Evolutionary conservation across 2,329 filamentous ascomycete genomes (phyloP).

Genomic region (Allantophomopsis lycopodina): DNA sequence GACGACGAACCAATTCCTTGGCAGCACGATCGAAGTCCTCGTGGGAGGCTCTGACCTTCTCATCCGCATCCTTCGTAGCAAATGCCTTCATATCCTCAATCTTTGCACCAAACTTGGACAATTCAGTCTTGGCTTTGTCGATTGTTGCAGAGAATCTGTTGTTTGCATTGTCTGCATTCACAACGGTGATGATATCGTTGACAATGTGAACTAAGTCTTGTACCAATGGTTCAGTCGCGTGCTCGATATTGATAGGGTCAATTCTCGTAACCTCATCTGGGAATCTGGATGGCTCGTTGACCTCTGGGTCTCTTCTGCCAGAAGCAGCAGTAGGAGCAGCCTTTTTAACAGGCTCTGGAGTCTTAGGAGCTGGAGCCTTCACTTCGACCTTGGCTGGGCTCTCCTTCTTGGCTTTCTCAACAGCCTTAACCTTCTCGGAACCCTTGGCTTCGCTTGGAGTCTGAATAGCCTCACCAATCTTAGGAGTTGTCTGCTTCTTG

Average conservation of each 20-base stretch:
- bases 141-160: slow-evolving; percentile 68
- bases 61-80: slow-evolving; percentile 61
- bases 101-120: slow-evolving; percentile 64
- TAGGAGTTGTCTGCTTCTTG: slow-evolving; percentile 19
- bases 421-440: slow-evolving; percentile 16
- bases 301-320: slow-evolving; percentile 35
- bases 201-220: slow-evolving; percentile 91
- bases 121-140: slow-evolving; percentile 71
- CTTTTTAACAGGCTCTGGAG: slow-evolving; percentile 11
- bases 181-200: slow-evolving; percentile 87
- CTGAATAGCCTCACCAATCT: slow-evolving; percentile 14
- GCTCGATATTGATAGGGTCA: slow-evolving; percentile 61
- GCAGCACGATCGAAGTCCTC: slow-evolving; percentile 78
- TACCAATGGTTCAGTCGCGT: slow-evolving; percentile 74
- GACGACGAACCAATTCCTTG: slow-evolving; percentile 73
- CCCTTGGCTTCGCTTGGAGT: slow-evolving; percentile 13
- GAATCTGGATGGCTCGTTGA: slow-evolving; percentile 50
- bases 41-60: slow-evolving; percentile 42
- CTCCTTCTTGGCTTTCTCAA: slow-evolving; percentile 20
- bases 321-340: slow-evolving; percentile 4
- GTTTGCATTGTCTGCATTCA: slow-evolving; percentile 74
- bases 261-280: slow-evolving; percentile 53
- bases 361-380: slow-evolving; percentile 6
- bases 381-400: slow-evolving; percentile 6
- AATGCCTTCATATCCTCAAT: slow-evolving; percentile 60